A percentile compares a stretch with the other conserved stretches of the same genome.
phyloP scores from a whole-genome alignment of 306 rosid genomes.

The Corylus avellana region DNA sequence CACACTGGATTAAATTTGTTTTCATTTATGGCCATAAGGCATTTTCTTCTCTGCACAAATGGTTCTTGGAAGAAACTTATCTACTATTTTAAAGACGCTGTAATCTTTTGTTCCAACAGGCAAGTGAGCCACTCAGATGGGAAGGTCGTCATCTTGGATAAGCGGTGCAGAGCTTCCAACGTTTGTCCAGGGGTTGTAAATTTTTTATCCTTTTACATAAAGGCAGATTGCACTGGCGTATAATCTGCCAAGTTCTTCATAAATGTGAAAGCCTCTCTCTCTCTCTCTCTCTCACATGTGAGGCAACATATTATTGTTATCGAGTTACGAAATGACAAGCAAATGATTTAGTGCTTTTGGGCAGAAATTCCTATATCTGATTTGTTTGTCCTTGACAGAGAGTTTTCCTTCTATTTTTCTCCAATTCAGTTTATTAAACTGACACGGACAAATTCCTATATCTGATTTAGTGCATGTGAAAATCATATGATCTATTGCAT shows the following conservation, averaged over 20 bases:
- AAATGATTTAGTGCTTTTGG: neutral
- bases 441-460: too few relatives aligned
- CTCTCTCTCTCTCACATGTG: neutral
- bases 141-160: neutral
- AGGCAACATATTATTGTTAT: neutral
- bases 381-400: neutral
- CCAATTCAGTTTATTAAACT: too few relatives aligned
- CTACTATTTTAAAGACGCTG: neutral
- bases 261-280: neutral
- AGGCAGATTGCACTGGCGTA: neutral
- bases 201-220: neutral
- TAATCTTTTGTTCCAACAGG: conserved; percentile 17
- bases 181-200: neutral
- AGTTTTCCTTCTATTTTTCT: too few relatives aligned
- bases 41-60: neutral
- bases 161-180: neutral
- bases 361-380: neutral
- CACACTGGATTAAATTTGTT: neutral
- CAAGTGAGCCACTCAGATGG: neutral
- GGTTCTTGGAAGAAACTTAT: neutral
- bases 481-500: too few relatives aligned
- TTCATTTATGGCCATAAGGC: neutral
- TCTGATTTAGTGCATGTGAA: too few relatives aligned
- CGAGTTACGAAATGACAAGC: neutral
- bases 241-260: neutral